Conservation (phyloP, 148 eudicot species). For the Fagopyrum homotropicum region DNA sequence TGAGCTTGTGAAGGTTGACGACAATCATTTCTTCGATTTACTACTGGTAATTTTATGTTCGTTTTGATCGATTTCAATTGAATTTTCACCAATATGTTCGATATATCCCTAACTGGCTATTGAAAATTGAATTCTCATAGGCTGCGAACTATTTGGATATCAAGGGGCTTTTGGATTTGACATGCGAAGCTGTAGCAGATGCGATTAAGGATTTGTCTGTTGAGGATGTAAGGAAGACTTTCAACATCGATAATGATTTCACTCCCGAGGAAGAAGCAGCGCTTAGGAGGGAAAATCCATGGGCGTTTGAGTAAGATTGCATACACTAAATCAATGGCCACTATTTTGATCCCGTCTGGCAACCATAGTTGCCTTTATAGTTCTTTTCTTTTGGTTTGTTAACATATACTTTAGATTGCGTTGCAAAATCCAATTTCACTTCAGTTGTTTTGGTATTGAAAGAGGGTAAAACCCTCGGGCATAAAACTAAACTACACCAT, state of each 20-base stretch:
- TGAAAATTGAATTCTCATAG: not conserved
- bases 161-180: not conserved
- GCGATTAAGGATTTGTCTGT: not conserved
- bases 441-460: no score
- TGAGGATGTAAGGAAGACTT: not conserved
- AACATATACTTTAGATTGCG: no score
- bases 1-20: not conserved
- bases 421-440: no score
- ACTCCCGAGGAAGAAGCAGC: not conserved
- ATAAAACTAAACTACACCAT: no score
- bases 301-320: not conserved
- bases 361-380: no score
- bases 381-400: no score
- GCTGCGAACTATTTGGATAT: slow-evolving; percentile 1
- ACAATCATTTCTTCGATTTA: not conserved
- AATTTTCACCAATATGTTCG: no score
- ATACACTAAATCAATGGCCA: no score
- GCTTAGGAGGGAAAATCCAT: not conserved
- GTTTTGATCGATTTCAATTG: not conserved
- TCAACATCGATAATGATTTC: not conserved
- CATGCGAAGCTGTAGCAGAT: not conserved
- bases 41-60: not conserved
- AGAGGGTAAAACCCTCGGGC: no score
- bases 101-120: no score
- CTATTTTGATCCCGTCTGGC: no score